Evolutionary conservation across 2,329 filamentous ascomycete genomes (phyloP).

Genomic region (Aspergillus hortae): DNA sequence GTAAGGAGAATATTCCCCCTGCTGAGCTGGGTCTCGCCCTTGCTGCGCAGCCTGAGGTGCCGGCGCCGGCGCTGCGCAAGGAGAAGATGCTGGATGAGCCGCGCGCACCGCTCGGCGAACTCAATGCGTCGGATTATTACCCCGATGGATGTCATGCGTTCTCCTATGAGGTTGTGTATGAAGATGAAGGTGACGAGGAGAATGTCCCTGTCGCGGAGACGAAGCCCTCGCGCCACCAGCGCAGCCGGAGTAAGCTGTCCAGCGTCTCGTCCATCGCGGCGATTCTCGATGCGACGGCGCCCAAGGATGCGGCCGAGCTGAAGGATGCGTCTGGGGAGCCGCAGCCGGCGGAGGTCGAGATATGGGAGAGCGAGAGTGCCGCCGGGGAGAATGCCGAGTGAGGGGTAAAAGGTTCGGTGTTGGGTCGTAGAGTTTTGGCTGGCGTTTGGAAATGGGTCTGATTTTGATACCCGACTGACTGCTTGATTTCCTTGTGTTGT

Average conservation of each 20-base stretch:
- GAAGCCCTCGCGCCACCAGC: constrained; percentile 7
- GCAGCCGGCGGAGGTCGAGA: constrained; percentile 45
- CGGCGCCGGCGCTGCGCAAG: constrained; percentile 2
- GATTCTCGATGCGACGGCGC: constrained; percentile 18
- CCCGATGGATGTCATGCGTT: constrained; percentile 62
- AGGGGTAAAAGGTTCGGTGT: not conserved
- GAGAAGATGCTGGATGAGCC: constrained; percentile 60
- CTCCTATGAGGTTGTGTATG: constrained; percentile 61
- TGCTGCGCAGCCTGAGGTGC: constrained; percentile 32
- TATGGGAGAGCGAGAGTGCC: constrained; percentile 68
- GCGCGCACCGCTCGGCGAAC: constrained; percentile 63
- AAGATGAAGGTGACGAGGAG: constrained; percentile 47
- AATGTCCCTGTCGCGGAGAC: constrained; percentile 10
- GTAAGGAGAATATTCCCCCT: constrained; percentile 94
- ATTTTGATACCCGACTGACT: not conserved
- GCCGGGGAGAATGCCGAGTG: constrained; percentile 47
- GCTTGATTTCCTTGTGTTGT: not conserved
- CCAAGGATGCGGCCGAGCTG: constrained; percentile 35
- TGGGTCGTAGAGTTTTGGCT: not conserved
- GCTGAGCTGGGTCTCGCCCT: constrained; percentile 57
- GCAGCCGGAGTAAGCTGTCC: constrained; percentile 17
- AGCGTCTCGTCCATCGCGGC: constrained; percentile 26
- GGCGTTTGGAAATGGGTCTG: not conserved
- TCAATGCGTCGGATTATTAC: constrained; percentile 66
- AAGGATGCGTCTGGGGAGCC: constrained; percentile 52